Percentiles rank a stretch among this genome's conserved stretches.
Conservation (phyloP, 306 rosid genomes). For the Vigna nakashimae region DNA sequence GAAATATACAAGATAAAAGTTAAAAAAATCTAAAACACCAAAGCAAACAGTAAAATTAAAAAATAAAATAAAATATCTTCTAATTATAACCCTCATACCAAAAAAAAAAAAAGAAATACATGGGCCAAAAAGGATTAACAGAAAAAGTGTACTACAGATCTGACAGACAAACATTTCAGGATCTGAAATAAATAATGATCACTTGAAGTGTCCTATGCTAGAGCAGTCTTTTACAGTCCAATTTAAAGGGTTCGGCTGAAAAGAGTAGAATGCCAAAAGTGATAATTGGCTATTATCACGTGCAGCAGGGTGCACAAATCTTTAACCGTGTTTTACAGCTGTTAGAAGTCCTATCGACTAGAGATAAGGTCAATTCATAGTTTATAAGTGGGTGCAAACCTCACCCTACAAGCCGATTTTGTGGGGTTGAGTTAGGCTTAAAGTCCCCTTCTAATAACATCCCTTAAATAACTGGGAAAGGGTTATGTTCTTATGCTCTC, state of each 20-base stretch:
- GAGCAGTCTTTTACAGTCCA: not conserved
- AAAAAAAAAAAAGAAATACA: constrained; percentile 12
- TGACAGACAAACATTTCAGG: constrained; percentile 8
- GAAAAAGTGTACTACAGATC: constrained; percentile 8
- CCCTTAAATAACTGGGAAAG: constrained; percentile 8
- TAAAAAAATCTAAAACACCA: not conserved
- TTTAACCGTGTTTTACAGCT: not conserved
- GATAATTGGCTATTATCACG: constrained; percentile 5
- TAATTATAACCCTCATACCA: not conserved
- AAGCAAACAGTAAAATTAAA: not conserved
- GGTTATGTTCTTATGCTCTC: not conserved
- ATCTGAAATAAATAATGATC: constrained; percentile 2
- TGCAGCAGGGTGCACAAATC: constrained; percentile 8
- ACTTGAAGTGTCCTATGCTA: not conserved
- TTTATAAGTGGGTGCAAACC: no score
- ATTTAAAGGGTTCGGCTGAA: not conserved
- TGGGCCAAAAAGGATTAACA: not conserved
- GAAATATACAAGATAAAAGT: constrained; percentile 17
- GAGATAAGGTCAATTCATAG: no score
- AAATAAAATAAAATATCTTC: not conserved
- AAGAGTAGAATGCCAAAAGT: not conserved
- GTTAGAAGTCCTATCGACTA: no score
- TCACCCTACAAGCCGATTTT: no score
- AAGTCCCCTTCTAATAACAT: no score
- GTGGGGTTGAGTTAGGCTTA: no score